A percentile compares a stretch with the other conserved stretches of the same genome.
Conservation (phyloP, 805 yeast genomes). For the Danielia reshetovae region DNA sequence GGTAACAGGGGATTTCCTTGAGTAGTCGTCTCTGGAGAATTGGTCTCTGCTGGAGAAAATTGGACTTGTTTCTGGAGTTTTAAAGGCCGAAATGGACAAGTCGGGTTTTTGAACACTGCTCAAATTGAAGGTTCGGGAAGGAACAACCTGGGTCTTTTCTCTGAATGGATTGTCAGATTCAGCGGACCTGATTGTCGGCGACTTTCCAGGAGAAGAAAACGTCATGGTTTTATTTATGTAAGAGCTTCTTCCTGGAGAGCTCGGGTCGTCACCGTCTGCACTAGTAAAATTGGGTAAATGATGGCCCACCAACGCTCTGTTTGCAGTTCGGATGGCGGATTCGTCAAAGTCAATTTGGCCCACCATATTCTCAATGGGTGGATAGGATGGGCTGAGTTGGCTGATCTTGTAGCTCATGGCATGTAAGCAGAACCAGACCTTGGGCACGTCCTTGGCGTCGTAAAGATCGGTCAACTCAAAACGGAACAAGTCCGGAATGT, state of each 20-base stretch:
- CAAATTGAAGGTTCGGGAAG: conserved; percentile 1
- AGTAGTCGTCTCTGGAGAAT: neutral
- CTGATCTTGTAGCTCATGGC: conserved; percentile 77
- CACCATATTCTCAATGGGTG: conserved; percentile 58
- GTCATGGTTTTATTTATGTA: conserved; percentile 16
- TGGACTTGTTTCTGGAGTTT: neutral
- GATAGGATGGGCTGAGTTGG: conserved; percentile 48
- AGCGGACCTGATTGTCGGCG: neutral
- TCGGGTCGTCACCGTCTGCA: conserved; percentile 28
- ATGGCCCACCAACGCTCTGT: conserved; percentile 62
- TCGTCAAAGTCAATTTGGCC: conserved; percentile 61
- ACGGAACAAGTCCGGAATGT: conserved; percentile 81
- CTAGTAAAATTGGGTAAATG: conserved; percentile 71
- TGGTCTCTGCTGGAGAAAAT: neutral
- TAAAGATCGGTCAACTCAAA: conserved; percentile 92
- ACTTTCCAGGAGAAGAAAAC: conserved; percentile 3
- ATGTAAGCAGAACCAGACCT: conserved; percentile 89
- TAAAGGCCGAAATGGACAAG: conserved; percentile 1
- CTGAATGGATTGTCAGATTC: conserved; percentile 8
- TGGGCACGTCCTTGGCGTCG: conserved; percentile 88
- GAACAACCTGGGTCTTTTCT: neutral
- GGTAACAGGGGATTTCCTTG: neutral
- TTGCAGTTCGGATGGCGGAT: conserved; percentile 66
- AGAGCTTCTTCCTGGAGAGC: conserved; percentile 13
- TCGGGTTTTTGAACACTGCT: conserved; percentile 6